A percentile compares a stretch with the other conserved stretches of the same genome.
phyloP scores from a whole-genome alignment of 2,329 filamentous ascomycete genomes.

The Tolypocladium ovalisporum region DNA sequence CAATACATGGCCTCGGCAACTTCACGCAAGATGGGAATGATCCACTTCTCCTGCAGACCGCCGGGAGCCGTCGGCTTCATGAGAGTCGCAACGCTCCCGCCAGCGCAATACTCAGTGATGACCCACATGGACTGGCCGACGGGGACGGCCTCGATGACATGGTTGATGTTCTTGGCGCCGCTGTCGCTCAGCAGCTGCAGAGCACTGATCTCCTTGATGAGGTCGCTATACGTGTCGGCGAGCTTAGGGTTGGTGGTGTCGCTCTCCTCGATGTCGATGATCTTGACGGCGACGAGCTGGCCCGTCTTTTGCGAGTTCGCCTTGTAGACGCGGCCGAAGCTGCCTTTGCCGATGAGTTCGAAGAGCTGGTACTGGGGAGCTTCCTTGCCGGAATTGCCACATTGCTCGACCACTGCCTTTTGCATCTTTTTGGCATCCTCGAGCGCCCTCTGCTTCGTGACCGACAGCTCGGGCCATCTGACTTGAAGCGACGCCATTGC shows the following conservation, averaged over 20 bases:
- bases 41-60: constrained; percentile 60
- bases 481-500: constrained; percentile 31
- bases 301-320: constrained; percentile 34
- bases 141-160: constrained; percentile 67
- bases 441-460: constrained; percentile 47
- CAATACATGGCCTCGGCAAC: constrained; percentile 55
- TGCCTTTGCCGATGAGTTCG: constrained; percentile 66
- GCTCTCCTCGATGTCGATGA: constrained; percentile 72
- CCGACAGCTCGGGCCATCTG: constrained; percentile 29
- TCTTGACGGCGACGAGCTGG: constrained; percentile 63
- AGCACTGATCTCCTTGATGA: constrained; percentile 57
- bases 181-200: constrained; percentile 63
- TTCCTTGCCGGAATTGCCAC: constrained; percentile 46
- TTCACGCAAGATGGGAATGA: constrained; percentile 56
- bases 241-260: constrained; percentile 56
- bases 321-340: constrained; percentile 66
- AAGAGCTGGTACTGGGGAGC: constrained; percentile 56
- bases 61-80: constrained; percentile 57
- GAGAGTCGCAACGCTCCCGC: constrained; percentile 67
- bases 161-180: constrained; percentile 69
- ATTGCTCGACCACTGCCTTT: constrained; percentile 49
- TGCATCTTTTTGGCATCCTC: constrained; percentile 65
- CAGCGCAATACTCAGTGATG: constrained; percentile 76
- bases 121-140: constrained; percentile 79
- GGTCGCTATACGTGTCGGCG: constrained; percentile 57